Percentiles rank a stretch among this genome's conserved stretches.
Conservation (phyloP, 179 eudicot genomes). For the Camellia oleifera region DNA sequence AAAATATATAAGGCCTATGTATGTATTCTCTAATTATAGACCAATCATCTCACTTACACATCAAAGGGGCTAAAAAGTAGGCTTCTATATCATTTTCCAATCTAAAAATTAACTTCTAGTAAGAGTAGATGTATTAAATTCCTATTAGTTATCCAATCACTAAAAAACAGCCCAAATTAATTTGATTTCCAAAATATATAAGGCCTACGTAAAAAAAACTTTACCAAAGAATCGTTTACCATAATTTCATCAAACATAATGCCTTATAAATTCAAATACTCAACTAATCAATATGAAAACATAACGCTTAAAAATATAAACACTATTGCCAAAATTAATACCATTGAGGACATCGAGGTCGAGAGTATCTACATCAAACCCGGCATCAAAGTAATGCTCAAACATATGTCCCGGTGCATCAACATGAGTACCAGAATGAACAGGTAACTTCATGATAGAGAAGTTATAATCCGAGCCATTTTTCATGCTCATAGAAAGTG, state of each 20-base stretch:
- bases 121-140: too few species aligned
- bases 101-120: too few species aligned
- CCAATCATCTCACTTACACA: too few species aligned
- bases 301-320: background rate
- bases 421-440: conserved; percentile 52
- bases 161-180: too few species aligned
- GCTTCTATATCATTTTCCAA: too few species aligned
- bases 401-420: conserved; percentile 50
- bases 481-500: conserved; percentile 36
- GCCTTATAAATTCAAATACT: background rate
- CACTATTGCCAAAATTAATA: conserved; percentile 14
- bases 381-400: conserved; percentile 38
- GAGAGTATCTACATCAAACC: conserved; percentile 49
- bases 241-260: background rate
- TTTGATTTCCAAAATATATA: too few species aligned
- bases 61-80: too few species aligned
- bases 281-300: background rate
- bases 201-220: background rate
- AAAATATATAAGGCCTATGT: too few species aligned
- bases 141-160: too few species aligned
- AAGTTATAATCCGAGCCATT: conserved; percentile 44
- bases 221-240: background rate
- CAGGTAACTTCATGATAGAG: conserved; percentile 38
- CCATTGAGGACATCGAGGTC: conserved; percentile 49
- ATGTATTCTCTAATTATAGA: too few species aligned